Evolutionary conservation across 2,329 filamentous ascomycete species (phyloP).

Genomic region (Aspergillus hortae): DNA sequence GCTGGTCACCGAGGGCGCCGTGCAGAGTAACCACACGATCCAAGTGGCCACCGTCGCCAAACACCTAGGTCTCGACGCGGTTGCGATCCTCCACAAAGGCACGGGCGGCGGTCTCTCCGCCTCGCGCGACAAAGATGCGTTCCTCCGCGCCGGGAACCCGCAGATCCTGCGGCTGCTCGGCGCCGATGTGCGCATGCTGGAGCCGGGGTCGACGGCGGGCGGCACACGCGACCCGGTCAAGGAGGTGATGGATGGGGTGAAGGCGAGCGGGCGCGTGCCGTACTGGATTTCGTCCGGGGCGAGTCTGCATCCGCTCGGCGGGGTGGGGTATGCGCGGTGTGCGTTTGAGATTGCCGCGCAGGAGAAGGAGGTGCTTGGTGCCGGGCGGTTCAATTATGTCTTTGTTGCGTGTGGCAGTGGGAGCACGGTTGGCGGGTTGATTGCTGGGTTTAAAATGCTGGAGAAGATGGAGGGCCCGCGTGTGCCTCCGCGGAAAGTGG

Average conservation of each 20-base stretch:
- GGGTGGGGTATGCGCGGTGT: constrained; percentile 31
- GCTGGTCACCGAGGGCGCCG: constrained; percentile 34
- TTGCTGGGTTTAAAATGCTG: constrained; percentile 33
- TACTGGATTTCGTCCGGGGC: constrained; percentile 37
- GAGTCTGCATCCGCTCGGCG: constrained; percentile 31
- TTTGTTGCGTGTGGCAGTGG: constrained; percentile 37
- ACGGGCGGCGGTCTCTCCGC: constrained; percentile 24
- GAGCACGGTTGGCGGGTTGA: constrained; percentile 32
- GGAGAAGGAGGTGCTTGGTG: constrained; percentile 18
- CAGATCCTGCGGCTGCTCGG: constrained; percentile 27
- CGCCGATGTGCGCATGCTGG: constrained; percentile 49
- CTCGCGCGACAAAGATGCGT: constrained; percentile 15
- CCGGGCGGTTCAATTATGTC: constrained; percentile 29
- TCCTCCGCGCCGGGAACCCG: constrained; percentile 24
- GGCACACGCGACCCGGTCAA: constrained; percentile 33
- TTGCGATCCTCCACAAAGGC: constrained; percentile 26
- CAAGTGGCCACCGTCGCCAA: constrained; percentile 30
- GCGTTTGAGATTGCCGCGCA: constrained; percentile 31
- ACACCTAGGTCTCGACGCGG: constrained; percentile 22
- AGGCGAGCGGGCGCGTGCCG: constrained; percentile 14
- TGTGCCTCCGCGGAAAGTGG: constrained; percentile 17
- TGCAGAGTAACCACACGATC: constrained; percentile 37
- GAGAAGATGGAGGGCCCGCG: constrained; percentile 17
- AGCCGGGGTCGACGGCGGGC: constrained; percentile 51
- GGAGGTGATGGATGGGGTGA: constrained; percentile 22